Evolutionary conservation across 352 stramenopile species (phyloP), one percentile per base, ranked within the genome.

Genomic region (Phytopythium vexans): DNA sequence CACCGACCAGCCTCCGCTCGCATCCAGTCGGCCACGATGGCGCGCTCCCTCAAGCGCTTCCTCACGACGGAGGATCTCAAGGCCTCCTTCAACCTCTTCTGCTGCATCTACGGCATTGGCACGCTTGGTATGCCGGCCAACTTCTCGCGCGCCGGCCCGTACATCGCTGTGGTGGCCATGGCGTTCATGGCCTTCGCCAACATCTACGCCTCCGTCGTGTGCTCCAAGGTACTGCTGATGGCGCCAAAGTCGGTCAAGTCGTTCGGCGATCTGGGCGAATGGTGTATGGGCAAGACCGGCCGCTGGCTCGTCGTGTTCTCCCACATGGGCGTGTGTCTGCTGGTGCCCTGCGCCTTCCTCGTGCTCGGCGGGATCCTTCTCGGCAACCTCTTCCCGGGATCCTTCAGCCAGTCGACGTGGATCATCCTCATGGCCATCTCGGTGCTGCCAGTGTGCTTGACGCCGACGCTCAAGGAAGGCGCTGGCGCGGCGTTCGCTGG

Each of bases 41-140:
- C n/a, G n/a, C n/a, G n/a, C n/a, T n/a, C n/a, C n/a, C n/a, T 3
- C 27, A 38, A 57, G 34, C 49, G 45, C 10, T 65, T 63, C 62
- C 71, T 73, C 50, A 82, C 72, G 8, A 8, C 61, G 1, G 72
- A 82, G 36, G 72, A 82, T 42, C 54, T 65, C 52, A 80, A 80
- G 43, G 66, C 55, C n/a, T 63, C 54, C 16, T 74, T 74, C 59
- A 66, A 60, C 16, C 56, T 77, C 57, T 77, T 82, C 49, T 86
- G 74, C 55, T 72, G 64, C 34, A 62, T 86, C 41, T 86, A 55
- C 50, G 74, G 74, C 45, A 74, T 86, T 38, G 75, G 75, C 7
- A 74, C 75, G 12, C 62, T 87, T 35, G 66, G 68, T 36, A 85
- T 88, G 68, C 74, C 77, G 0, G 62, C 57, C 36, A 86, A 83